Percentiles rank a stretch among this genome's conserved stretches.
Evolutionary conservation across 2,329 filamentous ascomycete species (phyloP).

Genomic region (Cytospora piceae): DNA sequence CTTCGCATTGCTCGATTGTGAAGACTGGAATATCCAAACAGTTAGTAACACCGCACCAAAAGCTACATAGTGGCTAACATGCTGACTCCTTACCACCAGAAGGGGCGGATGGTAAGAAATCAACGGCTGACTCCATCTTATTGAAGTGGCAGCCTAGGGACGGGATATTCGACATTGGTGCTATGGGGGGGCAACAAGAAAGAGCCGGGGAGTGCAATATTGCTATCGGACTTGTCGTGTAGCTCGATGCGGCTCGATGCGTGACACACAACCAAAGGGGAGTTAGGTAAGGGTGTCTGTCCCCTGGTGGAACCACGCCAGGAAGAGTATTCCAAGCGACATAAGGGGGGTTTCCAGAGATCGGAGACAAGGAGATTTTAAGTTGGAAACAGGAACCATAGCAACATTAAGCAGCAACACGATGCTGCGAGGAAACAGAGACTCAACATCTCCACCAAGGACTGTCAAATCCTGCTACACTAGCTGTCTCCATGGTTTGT

Average conservation of each 20-base stretch:
- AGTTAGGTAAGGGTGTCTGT: slow-evolving; percentile 1
- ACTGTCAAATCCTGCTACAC: slow-evolving; percentile 20
- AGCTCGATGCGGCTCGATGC: slow-evolving; percentile 18
- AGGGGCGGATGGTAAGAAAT: slow-evolving; percentile 35
- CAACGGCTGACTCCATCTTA: slow-evolving; percentile 32
- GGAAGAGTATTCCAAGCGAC: neutral
- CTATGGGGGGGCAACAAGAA: slow-evolving; percentile 18
- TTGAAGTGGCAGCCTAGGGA: slow-evolving; percentile 31
- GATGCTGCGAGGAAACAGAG: neutral
- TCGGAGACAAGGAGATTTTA: neutral
- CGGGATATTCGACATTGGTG: slow-evolving; percentile 34
- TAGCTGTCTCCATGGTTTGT: slow-evolving; percentile 25
- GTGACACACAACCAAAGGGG: slow-evolving; percentile 23
- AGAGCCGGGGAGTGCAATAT: slow-evolving; percentile 21
- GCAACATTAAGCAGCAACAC: neutral
- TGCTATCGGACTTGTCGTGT: slow-evolving; percentile 25
- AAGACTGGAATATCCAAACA: slow-evolving; percentile 44
- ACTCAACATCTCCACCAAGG: neutral
- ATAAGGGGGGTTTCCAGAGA: slow-evolving; percentile 6
- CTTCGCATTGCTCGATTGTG: slow-evolving; percentile 37
- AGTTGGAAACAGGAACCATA: neutral
- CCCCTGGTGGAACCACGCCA: neutral
- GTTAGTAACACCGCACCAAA: slow-evolving; percentile 43
- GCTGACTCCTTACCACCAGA: slow-evolving; percentile 37
- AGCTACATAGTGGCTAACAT: slow-evolving; percentile 48